Base-by-base conservation (phyloP, 1,284 basidiomycete species). In the Puccinia coronata region DNA sequence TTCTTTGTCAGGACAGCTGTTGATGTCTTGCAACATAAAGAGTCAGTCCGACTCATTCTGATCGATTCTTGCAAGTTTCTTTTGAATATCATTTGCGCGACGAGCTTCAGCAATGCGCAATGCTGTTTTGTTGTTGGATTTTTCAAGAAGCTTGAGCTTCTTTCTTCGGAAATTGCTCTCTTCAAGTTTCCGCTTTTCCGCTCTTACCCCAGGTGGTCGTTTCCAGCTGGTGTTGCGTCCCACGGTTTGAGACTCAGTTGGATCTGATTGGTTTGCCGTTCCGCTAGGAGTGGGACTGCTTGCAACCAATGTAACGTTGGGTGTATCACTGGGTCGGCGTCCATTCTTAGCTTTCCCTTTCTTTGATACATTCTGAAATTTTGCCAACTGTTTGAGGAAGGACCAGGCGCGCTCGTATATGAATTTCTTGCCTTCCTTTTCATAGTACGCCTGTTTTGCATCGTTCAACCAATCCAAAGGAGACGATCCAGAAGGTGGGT, bases 131-230 rank as follows among this genome's bases (percentile, higher is more conserved):
- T 36, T 61, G 28, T 25, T 61, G 28, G 59, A 5, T 69, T 69
- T 69, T 47, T 69, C 65, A 47, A 69, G 65, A 4, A 69, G 25
- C 25, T 69, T 69, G 2, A 69, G 23, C 25, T 69, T 69, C 41
- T n/a, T 43, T 2, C 43, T 14, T 3, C 25, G 6, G 65, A 69
- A 69, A 9, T 69, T 23, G 43, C 65, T 43, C 23, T 69, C 65
- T 20, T 69, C 65, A 47, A 69, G 23, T 20, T 47, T 43, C 4
- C 43, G n/a, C 14, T 69, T 69, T 47, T 69, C 65, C 25, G 25
- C 39, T 25, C 47, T 69, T 36, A 69, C 47, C 2, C 65, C 39
- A 4, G 18, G 23, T 5, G 65, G 65, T 47, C n/a, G 39, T 16
- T 69, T 69, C 39, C 41, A 69, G 31, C 4, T 36, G 5, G 2